These are phyloP conservation scores for Striga asiatica DNA, from an alignment of 257 asterid genomes.

Conservation along the genomic window DNA sequence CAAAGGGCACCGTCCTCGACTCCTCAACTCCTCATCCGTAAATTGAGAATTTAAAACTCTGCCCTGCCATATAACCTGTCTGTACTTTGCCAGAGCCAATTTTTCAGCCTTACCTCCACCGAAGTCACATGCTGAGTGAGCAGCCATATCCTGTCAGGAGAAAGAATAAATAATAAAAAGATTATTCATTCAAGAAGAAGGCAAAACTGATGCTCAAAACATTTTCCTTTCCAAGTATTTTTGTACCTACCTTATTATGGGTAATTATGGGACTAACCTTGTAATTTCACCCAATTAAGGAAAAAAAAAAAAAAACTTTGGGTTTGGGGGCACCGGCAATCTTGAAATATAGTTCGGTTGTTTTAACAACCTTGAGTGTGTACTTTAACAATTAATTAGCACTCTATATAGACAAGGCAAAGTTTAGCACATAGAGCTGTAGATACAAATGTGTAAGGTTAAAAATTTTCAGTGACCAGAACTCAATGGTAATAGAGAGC, in stretches of 20 bases:
- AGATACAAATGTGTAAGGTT: no score
- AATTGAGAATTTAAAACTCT: constrained; percentile 90
- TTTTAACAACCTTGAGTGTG: no score
- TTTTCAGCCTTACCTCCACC: constrained; percentile 99
- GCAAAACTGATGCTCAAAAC: no score
- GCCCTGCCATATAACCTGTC: constrained; percentile 97
- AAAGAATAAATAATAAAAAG: neutral
- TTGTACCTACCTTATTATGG: neutral
- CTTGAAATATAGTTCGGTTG: no score
- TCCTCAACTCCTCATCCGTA: constrained; percentile 94
- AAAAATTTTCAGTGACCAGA: no score
- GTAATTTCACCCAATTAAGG: neutral
- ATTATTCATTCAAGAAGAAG: no score
- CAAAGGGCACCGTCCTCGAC: constrained; percentile 93
- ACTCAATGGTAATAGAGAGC: neutral
- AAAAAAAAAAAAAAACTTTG: no score
- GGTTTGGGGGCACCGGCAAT: neutral
- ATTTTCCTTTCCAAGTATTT: neutral
- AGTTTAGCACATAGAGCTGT: no score
- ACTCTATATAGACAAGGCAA: no score
- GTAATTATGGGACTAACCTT: neutral
- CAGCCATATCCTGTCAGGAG: constrained; percentile 89
- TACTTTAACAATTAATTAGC: no score
- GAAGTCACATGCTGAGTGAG: constrained; percentile 98
- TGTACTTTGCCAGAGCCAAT: constrained; percentile 83